Base-by-base conservation (phyloP, 2,329 filamentous ascomycete genomes). In the Paracoccidioides brasiliensis region DNA sequence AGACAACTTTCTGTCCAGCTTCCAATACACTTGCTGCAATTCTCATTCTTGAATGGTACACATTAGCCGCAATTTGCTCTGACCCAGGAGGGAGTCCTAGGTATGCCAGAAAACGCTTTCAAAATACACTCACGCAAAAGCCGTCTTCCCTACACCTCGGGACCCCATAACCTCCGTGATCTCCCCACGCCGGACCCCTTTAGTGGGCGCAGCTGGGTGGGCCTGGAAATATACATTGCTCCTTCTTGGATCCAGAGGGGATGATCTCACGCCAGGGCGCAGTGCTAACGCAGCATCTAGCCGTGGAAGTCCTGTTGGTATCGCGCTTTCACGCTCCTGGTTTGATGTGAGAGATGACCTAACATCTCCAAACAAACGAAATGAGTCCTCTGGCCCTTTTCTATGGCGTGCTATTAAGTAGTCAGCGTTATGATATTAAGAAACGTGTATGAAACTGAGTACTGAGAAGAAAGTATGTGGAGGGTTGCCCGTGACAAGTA, bases 81-180 rank as follows among this genome's bases (percentile, higher is more conserved):
- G 42, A 2, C 40, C 14, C 28, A 14, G 7, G 5, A 10, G 15
- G 4, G 6, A 32, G 22, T 37, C 3, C 14, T 22, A 14, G 32
- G 30, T n/a, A 30, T 41, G 22, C 10, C 2, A 14, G 37, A 28
- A 15, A 22, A 41, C 4, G 51, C 28, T 15, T 14, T 32, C 40
- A 44, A 1, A 30, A 8, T n/a, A 40, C 8, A 72, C 81, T 72
- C 76, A 91, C 86, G 84, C 86, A 62, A 96, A 74, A 10, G 85
- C 78, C 3, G 89, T 95, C 76, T 95, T 96, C 35, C 90, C 91
- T 32, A 81, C 81, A 1, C 90, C 90, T 7, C 88, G 85, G 9
- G 90, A 89, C 0, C 91, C 91, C 80, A 88, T 95, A 52, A 95
- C 74, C 70, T 97, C 91, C 3, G 86, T 87, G 44, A 95, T 78